phyloP scores from a whole-genome alignment of 2,329 filamentous ascomycete genomes.

The Botrytis cinerea region DNA sequence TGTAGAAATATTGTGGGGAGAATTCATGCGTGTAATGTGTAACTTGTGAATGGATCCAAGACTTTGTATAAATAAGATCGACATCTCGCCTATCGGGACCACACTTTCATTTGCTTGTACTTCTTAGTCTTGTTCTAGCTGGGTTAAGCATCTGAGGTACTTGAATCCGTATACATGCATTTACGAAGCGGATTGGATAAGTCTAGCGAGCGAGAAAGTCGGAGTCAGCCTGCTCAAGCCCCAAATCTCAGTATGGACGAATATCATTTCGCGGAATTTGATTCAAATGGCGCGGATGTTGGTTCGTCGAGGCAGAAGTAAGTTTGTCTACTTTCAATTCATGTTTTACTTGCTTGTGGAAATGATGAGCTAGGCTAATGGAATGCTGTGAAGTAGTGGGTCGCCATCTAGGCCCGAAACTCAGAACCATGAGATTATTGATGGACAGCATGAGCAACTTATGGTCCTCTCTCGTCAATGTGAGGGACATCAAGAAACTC shows the following conservation, averaged over 20 bases:
- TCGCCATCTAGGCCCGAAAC: background rate
- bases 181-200: conserved; percentile 26
- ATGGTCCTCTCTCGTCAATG: background rate
- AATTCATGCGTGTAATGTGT: background rate
- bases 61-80: conserved; percentile 12
- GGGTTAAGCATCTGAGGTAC: background rate
- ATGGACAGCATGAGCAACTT: background rate
- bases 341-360: background rate
- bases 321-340: background rate
- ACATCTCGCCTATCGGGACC: background rate
- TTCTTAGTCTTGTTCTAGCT: background rate
- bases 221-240: background rate
- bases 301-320: conserved; percentile 14
- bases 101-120: background rate
- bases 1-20: background rate
- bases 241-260: conserved; percentile 13
- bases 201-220: conserved; percentile 2
- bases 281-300: conserved; percentile 11
- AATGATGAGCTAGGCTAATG: background rate
- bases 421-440: background rate
- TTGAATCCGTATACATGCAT: conserved; percentile 23
- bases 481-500: background rate
- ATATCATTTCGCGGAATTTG: background rate
- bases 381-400: background rate
- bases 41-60: background rate